Evolutionary conservation across 331 rosid species (phyloP).

Genomic region (Quercus lobata): DNA sequence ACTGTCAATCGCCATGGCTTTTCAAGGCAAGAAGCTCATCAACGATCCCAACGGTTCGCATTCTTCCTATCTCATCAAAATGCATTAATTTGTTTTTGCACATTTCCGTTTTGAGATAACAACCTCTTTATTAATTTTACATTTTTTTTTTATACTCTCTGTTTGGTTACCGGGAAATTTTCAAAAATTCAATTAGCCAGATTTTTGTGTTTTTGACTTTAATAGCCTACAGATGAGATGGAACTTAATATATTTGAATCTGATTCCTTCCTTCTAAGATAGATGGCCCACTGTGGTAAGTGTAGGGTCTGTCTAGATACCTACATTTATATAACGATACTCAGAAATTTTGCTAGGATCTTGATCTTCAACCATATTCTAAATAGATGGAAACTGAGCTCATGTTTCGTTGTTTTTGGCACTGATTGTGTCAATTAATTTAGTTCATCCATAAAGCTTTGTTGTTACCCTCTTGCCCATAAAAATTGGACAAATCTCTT

Average conservation of each 20-base stretch:
- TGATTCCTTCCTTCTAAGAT: not conserved
- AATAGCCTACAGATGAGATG: too few relatives aligned
- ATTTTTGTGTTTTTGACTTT: too few relatives aligned
- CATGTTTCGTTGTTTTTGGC: too few relatives aligned
- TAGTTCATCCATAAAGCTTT: too few relatives aligned
- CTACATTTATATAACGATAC: not conserved
- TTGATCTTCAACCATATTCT: not conserved
- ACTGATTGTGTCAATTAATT: too few relatives aligned
- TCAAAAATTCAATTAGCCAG: not conserved
- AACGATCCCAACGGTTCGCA: constrained; percentile 65
- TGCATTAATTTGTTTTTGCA: too few relatives aligned
- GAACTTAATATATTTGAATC: not conserved
- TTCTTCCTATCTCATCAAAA: constrained; percentile 1
- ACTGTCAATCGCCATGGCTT: constrained; percentile 51
- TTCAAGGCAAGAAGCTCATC: constrained; percentile 78
- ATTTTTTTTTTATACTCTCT: not conserved
- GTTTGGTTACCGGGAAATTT: not conserved
- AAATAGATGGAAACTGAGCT: not conserved
- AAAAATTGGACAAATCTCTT: too few relatives aligned
- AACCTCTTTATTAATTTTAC: too few relatives aligned
- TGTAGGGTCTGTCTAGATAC: not conserved
- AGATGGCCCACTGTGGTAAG: not conserved
- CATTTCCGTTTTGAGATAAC: too few relatives aligned
- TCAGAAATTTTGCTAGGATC: not conserved
- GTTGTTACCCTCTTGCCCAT: too few relatives aligned